Evolutionary conservation across 176 grass and related monocot genomes (phyloP).

Genomic region (Eragrostis curvula): DNA sequence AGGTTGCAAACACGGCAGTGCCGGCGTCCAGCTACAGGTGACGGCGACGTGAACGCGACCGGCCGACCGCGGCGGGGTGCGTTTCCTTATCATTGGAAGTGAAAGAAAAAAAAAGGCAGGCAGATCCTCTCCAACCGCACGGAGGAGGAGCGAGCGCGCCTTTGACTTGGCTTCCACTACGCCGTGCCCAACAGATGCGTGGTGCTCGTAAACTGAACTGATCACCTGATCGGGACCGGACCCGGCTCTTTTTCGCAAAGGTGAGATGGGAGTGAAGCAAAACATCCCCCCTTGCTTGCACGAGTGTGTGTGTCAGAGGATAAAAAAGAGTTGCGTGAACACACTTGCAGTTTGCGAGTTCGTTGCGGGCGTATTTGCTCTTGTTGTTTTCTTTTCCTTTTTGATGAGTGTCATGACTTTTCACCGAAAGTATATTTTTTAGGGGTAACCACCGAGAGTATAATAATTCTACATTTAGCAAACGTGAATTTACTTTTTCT

Average conservation of each 20-base stretch:
- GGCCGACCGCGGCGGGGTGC: conserved; percentile 15
- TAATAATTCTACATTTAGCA: background rate
- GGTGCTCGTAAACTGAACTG: conserved; percentile 6
- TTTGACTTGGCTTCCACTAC: conserved; percentile 52
- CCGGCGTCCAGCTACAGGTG: background rate
- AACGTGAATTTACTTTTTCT: background rate
- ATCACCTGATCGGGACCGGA: background rate
- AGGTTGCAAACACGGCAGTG: conserved; percentile 1
- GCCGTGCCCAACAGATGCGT: background rate
- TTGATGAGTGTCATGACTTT: background rate
- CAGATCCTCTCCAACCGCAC: background rate
- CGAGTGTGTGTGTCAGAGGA: conserved; percentile 32
- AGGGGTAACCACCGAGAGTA: too few relatives aligned
- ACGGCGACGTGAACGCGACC: conserved; percentile 37
- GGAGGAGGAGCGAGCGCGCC: background rate
- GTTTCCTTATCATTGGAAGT: conserved; percentile 12
- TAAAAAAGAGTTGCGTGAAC: background rate
- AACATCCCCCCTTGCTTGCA: conserved; percentile 42
- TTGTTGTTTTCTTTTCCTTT: background rate
- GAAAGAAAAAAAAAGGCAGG: background rate
- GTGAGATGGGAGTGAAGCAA: background rate
- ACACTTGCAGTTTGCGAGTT: background rate
- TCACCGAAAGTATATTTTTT: too few relatives aligned
- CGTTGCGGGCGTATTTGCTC: background rate
- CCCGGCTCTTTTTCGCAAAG: background rate